A percentile compares a stretch with the other conserved stretches of the same genome.
These are phyloP conservation scores for Penicillium hordei DNA, from an alignment of 2,329 filamentous ascomycete species.

Conservation along the genomic window DNA sequence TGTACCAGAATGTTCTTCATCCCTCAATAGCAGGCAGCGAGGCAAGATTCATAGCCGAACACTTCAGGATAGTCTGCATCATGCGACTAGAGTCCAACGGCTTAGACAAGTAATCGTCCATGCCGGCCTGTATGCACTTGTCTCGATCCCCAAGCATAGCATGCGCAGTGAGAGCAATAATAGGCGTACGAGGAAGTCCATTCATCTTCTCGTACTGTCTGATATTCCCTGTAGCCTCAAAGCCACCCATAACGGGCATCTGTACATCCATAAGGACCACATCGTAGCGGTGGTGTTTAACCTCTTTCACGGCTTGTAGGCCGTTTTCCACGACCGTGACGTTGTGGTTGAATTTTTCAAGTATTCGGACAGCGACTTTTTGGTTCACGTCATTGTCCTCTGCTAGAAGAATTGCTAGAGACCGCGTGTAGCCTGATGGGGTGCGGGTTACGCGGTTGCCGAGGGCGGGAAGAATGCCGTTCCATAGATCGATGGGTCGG, in stretches of 20 bases:
- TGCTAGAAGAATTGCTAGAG: constrained; percentile 85
- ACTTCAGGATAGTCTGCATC: constrained; percentile 50
- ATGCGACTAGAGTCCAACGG: constrained; percentile 88
- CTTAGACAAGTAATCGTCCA: constrained; percentile 96
- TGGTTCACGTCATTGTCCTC: constrained; percentile 97
- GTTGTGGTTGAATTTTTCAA: constrained; percentile 79
- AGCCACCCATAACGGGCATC: constrained; percentile 96
- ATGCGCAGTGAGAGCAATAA: constrained; percentile 89
- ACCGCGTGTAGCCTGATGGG: constrained; percentile 85
- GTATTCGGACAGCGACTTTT: constrained; percentile 85
- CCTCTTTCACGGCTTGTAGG: constrained; percentile 63
- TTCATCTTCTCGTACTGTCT: constrained; percentile 81
- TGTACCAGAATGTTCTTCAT: background rate
- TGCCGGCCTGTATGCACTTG: constrained; percentile 91
- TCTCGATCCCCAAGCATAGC: constrained; percentile 95
- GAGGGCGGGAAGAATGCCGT: constrained; percentile 87
- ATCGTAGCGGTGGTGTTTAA: constrained; percentile 84
- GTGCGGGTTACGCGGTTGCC: constrained; percentile 89
- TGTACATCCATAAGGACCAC: constrained; percentile 96
- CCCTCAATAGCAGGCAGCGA: constrained; percentile 8
- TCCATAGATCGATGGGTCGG: constrained; percentile 83
- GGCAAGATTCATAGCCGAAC: constrained; percentile 19
- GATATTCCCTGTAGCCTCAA: constrained; percentile 90
- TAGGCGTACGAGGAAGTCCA: constrained; percentile 75
- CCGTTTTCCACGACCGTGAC: constrained; percentile 79